These are phyloP conservation scores for Populus alba DNA, from an alignment of 345 rosid genomes.

Conservation along the genomic window DNA sequence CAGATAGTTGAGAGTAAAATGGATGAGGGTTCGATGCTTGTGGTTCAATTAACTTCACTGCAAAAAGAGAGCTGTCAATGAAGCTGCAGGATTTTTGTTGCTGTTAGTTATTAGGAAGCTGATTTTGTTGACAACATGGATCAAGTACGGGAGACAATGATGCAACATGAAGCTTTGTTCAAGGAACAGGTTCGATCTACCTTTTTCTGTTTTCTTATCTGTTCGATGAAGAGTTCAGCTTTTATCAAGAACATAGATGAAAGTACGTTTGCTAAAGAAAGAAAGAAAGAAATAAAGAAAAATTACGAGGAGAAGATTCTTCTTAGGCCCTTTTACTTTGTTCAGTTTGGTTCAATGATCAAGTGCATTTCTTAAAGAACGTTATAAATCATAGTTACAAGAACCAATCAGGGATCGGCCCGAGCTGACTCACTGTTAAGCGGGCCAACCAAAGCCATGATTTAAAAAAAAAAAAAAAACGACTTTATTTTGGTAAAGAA, in stretches of 20 bases:
- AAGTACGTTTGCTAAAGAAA: not conserved
- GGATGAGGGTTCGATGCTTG: not conserved
- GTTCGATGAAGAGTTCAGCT: not conserved
- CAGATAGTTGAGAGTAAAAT: not conserved
- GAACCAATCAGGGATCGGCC: no score
- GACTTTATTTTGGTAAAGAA: no score
- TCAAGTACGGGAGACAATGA: constrained; percentile 17
- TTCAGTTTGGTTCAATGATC: not conserved
- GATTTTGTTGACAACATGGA: constrained; percentile 9
- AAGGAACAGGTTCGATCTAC: constrained; percentile 13
- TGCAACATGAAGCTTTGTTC: constrained; percentile 20
- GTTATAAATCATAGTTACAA: no score
- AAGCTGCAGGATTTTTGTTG: not conserved
- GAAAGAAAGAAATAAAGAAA: no score
- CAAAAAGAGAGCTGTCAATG: not conserved
- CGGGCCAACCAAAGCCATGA: no score
- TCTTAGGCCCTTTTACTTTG: not conserved
- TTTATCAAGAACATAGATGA: not conserved
- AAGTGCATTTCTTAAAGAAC: not conserved
- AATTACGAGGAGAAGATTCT: not conserved
- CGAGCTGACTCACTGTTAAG: no score
- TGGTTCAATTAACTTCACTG: not conserved
- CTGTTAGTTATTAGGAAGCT: not conserved
- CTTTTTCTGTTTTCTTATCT: not conserved
- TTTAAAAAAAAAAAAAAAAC: no score